Conservation (phyloP, 768 basidiomycete species). For the Tylopilus rubrobrunneus region DNA sequence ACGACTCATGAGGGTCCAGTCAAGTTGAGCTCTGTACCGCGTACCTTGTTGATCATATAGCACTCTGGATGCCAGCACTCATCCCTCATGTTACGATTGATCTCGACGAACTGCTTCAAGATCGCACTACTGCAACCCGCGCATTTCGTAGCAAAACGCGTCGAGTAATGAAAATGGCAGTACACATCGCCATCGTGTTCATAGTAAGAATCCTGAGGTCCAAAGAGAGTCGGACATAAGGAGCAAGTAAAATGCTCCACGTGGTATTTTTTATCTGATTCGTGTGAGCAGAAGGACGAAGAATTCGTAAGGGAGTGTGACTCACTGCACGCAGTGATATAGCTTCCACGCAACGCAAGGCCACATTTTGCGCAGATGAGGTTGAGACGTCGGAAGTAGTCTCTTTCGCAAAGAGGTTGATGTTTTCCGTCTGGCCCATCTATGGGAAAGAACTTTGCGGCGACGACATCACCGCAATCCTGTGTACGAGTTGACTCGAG, state of each 20-base stretch:
- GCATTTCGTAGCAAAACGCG: conserved; percentile 97
- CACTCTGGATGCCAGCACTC: conserved; percentile 99
- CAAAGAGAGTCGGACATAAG: conserved; percentile 92
- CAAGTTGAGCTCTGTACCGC: conserved; percentile 14
- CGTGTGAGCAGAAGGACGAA: conserved; percentile 12
- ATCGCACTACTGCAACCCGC: conserved; percentile 97
- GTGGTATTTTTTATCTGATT: conserved; percentile 92
- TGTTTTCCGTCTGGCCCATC: conserved; percentile 87
- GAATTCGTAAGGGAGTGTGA: conserved; percentile 14
- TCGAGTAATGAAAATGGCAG: conserved; percentile 99
- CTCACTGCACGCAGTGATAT: conserved; percentile 98
- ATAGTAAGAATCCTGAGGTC: conserved; percentile 98
- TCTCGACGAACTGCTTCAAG: conserved; percentile 98
- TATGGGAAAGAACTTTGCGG: conserved; percentile 98
- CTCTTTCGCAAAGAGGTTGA: conserved; percentile 94
- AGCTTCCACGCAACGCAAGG: conserved; percentile 91
- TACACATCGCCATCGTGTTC: conserved; percentile 98
- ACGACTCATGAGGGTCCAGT: conserved; percentile 10
- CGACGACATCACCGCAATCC: conserved; percentile 97
- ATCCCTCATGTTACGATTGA: conserved; percentile 96
- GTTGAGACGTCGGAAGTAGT: conserved; percentile 94
- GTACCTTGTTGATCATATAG: conserved; percentile 99
- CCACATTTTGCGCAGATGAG: conserved; percentile 97
- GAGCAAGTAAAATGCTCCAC: conserved; percentile 99
- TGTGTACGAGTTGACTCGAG: conserved; percentile 39